Evolutionary conservation across 805 yeast genomes (phyloP), one percentile per base, ranked within the genome.

Genomic region (Wickerhamomyces subpelliculosus): DNA sequence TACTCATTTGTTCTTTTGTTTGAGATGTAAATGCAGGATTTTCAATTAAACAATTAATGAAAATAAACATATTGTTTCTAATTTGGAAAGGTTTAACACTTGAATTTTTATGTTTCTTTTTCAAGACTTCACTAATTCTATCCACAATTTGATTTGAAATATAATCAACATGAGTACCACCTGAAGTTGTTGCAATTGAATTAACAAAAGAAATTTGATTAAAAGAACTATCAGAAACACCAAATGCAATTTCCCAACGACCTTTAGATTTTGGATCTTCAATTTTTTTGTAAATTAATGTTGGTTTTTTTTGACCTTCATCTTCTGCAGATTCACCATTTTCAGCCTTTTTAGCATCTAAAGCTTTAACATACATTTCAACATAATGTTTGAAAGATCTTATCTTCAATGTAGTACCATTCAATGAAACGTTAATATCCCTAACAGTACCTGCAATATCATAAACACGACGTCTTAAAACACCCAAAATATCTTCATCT

Each of bases 21-120:
- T 93, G 98, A 1, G 97, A 89, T 0, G 97, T 88, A 58, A 93
- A 93, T 0, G 97, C 94, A 0, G 98, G 98, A 51, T 93, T 93
- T 57, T 88, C 96, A 61, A 93, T 80, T 49, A 89, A 68, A 71
- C 96, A 87, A 60, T 93, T 93, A 44, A 93, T 69, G 52, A 93
- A 93, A 26, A 93, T 54, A 52, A 93, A 93, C 80, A 93, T 84
- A 60, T 88, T 83, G 61, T 81, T 87, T 55, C 81, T 80, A 41
- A 93, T 84, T 62, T 93, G 97, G 49, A 81, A 81, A 4, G 95
- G 93, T 51, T 83, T 85, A 42, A 93, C 76, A 61, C 78, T 79
- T 13, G 87, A 78, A 41, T 67, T 67, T 39, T 64, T 65, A 43
- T 77, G 78, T 52, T 75, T 80, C 62, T 82, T 86, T 57, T 80